Conservation (phyloP, 2,329 filamentous ascomycete genomes). For the Chaetomium globosum region DNA sequence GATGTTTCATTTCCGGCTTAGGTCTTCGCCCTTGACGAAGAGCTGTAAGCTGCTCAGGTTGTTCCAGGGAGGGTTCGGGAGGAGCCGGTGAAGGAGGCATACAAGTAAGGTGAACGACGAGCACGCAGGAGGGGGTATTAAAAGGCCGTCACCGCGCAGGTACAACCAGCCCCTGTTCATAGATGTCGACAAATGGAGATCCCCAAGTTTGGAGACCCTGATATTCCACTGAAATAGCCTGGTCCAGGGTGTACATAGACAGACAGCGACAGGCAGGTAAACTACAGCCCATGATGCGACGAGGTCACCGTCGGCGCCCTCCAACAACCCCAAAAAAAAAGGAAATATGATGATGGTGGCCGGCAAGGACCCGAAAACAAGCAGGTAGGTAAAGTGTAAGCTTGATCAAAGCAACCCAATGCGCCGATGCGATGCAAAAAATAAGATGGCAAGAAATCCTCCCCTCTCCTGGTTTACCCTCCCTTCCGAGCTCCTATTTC, state of each 20-base stretch:
- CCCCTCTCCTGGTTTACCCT: not conserved
- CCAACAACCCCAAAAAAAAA: not conserved
- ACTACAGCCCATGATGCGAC: not conserved
- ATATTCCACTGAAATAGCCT: not conserved
- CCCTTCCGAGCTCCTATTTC: not conserved
- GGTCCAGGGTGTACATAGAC: not conserved
- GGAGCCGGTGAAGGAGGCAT: not conserved
- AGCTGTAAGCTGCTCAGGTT: too few species aligned
- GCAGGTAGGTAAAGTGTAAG: not conserved
- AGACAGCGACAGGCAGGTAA: not conserved
- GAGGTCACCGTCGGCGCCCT: not conserved
- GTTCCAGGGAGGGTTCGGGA: not conserved
- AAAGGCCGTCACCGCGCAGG: too few species aligned
- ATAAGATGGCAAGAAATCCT: not conserved
- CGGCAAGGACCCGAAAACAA: not conserved
- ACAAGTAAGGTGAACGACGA: not conserved
- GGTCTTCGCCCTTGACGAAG: too few species aligned
- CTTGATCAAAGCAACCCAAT: not conserved
- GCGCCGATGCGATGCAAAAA: constrained; percentile 22
- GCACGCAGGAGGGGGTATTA: not conserved
- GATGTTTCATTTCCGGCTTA: too few species aligned
- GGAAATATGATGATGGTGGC: not conserved
- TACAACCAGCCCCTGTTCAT: too few species aligned
- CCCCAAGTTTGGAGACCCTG: constrained; percentile 6
- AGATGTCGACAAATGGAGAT: constrained; percentile 5